Evolutionary conservation across 1,284 basidiomycete species (phyloP).

Genomic region (Termitomyces sp.): DNA sequence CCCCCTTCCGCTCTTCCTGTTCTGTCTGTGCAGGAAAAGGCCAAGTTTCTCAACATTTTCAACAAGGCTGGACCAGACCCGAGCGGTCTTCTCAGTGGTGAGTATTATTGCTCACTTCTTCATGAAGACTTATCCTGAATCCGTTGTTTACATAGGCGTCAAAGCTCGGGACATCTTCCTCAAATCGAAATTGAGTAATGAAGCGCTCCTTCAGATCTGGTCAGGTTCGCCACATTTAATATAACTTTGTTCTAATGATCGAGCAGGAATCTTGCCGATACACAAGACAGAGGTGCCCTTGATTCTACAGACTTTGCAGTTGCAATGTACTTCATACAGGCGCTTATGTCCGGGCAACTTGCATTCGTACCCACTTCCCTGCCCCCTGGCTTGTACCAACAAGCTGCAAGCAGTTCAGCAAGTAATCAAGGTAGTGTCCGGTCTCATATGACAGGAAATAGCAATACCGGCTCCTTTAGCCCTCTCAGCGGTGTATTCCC

Average conservation of each 20-base stretch:
- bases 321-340: slow-evolving; percentile 96
- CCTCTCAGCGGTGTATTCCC: slow-evolving; percentile 41
- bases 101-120: slow-evolving; percentile 18
- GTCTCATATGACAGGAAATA: slow-evolving; percentile 56
- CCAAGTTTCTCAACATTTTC: slow-evolving; percentile 82
- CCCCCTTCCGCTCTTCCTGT: slow-evolving; percentile 59
- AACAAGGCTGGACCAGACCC: slow-evolving; percentile 58
- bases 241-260: slow-evolving; percentile 5
- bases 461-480: slow-evolving; percentile 51
- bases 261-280: slow-evolving; percentile 87
- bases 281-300: slow-evolving; percentile 84
- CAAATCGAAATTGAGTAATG: slow-evolving; percentile 87
- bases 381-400: slow-evolving; percentile 90
- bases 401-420: slow-evolving; percentile 49
- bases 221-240: slow-evolving; percentile 29
- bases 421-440: slow-evolving; percentile 31
- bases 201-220: slow-evolving; percentile 95
- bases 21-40: slow-evolving; percentile 73
- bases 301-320: slow-evolving; percentile 93
- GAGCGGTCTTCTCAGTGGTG: slow-evolving; percentile 75
- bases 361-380: slow-evolving; percentile 73
- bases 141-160: slow-evolving; percentile 52
- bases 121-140: slow-evolving; percentile 1
- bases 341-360: slow-evolving; percentile 79
- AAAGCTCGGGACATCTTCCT: slow-evolving; percentile 92